A percentile compares a stretch with the other conserved stretches of the same genome.
These are phyloP conservation scores for Bipolaris cookei DNA, from an alignment of 2,329 filamentous ascomycete genomes.

Conservation along the genomic window DNA sequence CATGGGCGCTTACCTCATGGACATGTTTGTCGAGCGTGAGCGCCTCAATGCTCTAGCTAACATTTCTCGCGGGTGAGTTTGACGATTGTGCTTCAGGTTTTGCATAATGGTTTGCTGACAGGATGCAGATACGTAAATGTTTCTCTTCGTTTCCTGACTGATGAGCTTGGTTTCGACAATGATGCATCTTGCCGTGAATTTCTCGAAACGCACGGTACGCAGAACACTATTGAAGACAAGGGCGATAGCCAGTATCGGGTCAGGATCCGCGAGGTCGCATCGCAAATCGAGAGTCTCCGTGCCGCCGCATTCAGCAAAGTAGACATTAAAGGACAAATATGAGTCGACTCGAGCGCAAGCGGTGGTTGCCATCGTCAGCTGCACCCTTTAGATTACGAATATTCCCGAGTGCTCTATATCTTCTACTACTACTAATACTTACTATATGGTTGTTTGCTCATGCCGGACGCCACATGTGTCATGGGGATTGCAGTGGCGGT, in stretches of 20 bases:
- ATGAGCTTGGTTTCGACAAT: slow-evolving; percentile 94
- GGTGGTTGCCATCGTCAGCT: slow-evolving; percentile 10
- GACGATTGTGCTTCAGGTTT: too few relatives aligned
- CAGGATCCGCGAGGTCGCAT: slow-evolving; percentile 66
- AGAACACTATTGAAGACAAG: slow-evolving; percentile 77
- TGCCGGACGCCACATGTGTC: slow-evolving; percentile 24
- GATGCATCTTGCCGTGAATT: slow-evolving; percentile 91
- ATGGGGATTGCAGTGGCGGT: not conserved
- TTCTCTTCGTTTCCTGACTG: slow-evolving; percentile 87
- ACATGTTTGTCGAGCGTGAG: slow-evolving; percentile 97
- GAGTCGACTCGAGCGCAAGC: slow-evolving; percentile 51
- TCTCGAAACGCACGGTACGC: slow-evolving; percentile 78
- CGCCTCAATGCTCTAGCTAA: slow-evolving; percentile 87
- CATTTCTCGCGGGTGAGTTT: slow-evolving; percentile 90
- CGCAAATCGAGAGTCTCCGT: slow-evolving; percentile 76
- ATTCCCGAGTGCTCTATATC: slow-evolving; percentile 19
- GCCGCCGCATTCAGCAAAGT: slow-evolving; percentile 79
- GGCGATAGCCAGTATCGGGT: slow-evolving; percentile 57
- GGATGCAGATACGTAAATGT: slow-evolving; percentile 83
- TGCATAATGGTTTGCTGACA: slow-evolving; percentile 54
- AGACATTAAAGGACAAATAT: slow-evolving; percentile 98
- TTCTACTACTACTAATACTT: slow-evolving; percentile 20
- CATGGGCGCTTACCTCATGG: slow-evolving; percentile 98
- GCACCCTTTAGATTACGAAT: slow-evolving; percentile 4
- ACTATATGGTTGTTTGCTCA: slow-evolving; percentile 21